These are phyloP conservation scores for Malassezia vespertilionis DNA, from an alignment of 1,284 basidiomycete species.

Conservation along the genomic window DNA sequence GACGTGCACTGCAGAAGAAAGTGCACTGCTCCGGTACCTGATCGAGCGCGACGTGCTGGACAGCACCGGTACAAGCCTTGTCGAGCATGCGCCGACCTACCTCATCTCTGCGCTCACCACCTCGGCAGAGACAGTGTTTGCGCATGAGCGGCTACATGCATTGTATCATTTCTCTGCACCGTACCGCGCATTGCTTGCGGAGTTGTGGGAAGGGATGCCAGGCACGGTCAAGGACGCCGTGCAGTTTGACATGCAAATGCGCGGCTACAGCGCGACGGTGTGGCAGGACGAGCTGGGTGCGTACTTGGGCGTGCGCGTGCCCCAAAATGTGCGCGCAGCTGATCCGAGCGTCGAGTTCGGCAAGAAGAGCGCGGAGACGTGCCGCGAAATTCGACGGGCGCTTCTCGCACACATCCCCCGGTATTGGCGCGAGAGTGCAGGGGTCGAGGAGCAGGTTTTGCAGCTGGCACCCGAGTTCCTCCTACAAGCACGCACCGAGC, in stretches of 20 bases:
- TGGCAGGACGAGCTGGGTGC: constrained; percentile 41
- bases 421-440: constrained; percentile 21
- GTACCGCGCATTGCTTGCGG: constrained; percentile 23
- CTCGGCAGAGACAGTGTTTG: constrained; percentile 24
- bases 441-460: constrained; percentile 3
- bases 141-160: constrained; percentile 38
- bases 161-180: constrained; percentile 32
- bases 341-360: constrained; percentile 29
- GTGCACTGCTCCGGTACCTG: constrained; percentile 23
- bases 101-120: constrained; percentile 32
- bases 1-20: constrained; percentile 28
- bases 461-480: not conserved
- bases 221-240: constrained; percentile 22
- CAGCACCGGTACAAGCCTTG: constrained; percentile 1
- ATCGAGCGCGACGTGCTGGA: constrained; percentile 15
- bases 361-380: constrained; percentile 25
- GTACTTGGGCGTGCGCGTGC: constrained; percentile 30
- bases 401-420: constrained; percentile 14
- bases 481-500: not conserved
- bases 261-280: constrained; percentile 31
- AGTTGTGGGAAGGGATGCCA: constrained; percentile 21
- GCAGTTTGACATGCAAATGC: constrained; percentile 30
- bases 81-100: constrained; percentile 18
- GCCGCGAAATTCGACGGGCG: constrained; percentile 19
- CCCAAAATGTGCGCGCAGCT: not conserved